Conservation (phyloP, 1,139 yeast species). For the Yamadazyma trypodendri region DNA sequence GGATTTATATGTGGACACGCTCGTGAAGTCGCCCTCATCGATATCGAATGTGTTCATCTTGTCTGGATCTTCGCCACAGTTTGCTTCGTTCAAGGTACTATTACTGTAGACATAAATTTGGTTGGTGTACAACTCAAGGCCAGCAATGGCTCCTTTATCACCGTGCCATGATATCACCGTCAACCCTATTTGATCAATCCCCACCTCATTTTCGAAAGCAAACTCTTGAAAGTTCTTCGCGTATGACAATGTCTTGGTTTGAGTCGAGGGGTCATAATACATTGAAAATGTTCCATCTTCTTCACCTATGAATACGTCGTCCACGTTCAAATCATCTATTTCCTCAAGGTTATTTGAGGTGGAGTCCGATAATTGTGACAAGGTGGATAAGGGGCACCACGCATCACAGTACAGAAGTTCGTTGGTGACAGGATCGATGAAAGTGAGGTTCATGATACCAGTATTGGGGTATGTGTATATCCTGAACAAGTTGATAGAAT, state of each 20-base stretch:
- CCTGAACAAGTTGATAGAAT: constrained; percentile 67
- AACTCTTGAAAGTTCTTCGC: constrained; percentile 70
- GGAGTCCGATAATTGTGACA: constrained; percentile 27
- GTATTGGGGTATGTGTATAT: constrained; percentile 75
- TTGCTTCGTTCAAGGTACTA: constrained; percentile 66
- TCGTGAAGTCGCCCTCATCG: constrained; percentile 32
- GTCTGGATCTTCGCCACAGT: constrained; percentile 42
- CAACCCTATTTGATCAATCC: constrained; percentile 63
- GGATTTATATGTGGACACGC: constrained; percentile 23
- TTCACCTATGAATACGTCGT: constrained; percentile 29
- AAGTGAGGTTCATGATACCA: constrained; percentile 90
- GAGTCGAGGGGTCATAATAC: constrained; percentile 41
- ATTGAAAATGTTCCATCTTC: constrained; percentile 36
- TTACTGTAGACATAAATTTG: constrained; percentile 69
- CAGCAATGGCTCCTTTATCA: constrained; percentile 61
- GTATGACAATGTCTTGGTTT: constrained; percentile 47
- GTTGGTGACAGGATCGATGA: constrained; percentile 70
- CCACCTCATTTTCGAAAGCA: constrained; percentile 69
- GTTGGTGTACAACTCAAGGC: constrained; percentile 70
- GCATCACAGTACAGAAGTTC: constrained; percentile 71
- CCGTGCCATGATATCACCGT: constrained; percentile 74
- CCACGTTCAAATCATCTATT: constrained; percentile 21
- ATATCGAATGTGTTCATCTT: constrained; percentile 33
- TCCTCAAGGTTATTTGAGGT: constrained; percentile 23
- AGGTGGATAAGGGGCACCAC: constrained; percentile 66